phyloP scores from a whole-genome alignment of 441 rosid species.

The Corymbia calophylla region DNA sequence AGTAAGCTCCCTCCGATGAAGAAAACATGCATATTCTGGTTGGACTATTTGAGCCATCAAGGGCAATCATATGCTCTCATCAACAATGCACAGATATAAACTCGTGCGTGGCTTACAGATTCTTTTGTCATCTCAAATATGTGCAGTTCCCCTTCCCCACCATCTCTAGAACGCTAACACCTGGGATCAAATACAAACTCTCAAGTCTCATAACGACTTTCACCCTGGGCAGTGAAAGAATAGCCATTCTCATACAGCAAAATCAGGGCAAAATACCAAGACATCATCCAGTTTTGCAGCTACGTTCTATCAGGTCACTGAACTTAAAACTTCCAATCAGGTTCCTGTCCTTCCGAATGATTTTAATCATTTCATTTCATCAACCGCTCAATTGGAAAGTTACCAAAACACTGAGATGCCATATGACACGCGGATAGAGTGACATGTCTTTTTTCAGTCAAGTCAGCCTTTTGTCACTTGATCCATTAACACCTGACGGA shows the following conservation, averaged over 20 bases:
- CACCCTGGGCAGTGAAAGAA: neutral
- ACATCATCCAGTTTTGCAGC: neutral
- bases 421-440: neutral
- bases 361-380: neutral
- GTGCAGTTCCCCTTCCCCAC: neutral
- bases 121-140: neutral
- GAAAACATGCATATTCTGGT: neutral
- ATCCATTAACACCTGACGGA: neutral
- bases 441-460: neutral
- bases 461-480: neutral
- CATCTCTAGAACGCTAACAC: neutral
- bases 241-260: neutral
- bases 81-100: neutral
- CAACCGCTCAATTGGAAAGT: neutral
- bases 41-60: neutral
- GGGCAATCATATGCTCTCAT: neutral
- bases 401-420: neutral
- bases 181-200: neutral
- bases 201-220: neutral
- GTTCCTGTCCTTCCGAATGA: neutral
- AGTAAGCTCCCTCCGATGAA: neutral
- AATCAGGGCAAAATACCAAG: neutral
- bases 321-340: neutral
- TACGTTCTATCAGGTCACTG: neutral
- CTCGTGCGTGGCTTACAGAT: neutral